Base-by-base conservation (phyloP, 2,329 filamentous ascomycete species). In the Talaromyces sp. region DNA sequence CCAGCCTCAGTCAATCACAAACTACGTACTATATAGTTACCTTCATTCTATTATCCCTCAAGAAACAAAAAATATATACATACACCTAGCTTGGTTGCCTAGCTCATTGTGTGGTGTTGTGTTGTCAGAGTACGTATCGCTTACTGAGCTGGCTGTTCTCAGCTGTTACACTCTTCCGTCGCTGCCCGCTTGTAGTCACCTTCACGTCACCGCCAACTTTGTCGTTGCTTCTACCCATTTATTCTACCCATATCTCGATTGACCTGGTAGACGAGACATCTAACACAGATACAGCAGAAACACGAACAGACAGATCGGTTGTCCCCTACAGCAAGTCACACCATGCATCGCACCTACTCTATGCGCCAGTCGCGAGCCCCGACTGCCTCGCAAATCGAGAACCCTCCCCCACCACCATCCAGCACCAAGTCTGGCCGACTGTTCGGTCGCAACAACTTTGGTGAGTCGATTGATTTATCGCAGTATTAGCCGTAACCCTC, bases 271-370 rank as follows among this genome's bases (percentile, higher is more conserved):
- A 47, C 7, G 25, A 25, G n/a, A 13, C 43, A 22, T 47, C 47
- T 51, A 51, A 51, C 15, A 43, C 36, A 40, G 36, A 15, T 29
- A 29, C 27, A 29, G 27, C 47, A 27, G 47, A 29, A 29, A 51
- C 31, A 53, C n/a, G 19, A 2, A 27, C 38, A n/a, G 17, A 47
- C 10, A 56, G 31, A 36, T 22, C 31, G 31, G 11, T 22, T 8
- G 10, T 36, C 34, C 17, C 45, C 49, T 25, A 36, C 45, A 15
- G 34, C 58, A 47, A 47, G 38, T 54, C 27, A 75, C 68, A 75
- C 68, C 69, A 99, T 99, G 94, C 95, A 99, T 87, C 93, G 94
- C 80, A 97, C 95, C 71, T 99, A 98, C 80, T 97, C 93, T 74
- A 96, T 97, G 95, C 93, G 95, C 89, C 91, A 96, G 82, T 90